Evolutionary conservation across 2,329 filamentous ascomycete species (phyloP).

Genomic region (Knufia petricola): DNA sequence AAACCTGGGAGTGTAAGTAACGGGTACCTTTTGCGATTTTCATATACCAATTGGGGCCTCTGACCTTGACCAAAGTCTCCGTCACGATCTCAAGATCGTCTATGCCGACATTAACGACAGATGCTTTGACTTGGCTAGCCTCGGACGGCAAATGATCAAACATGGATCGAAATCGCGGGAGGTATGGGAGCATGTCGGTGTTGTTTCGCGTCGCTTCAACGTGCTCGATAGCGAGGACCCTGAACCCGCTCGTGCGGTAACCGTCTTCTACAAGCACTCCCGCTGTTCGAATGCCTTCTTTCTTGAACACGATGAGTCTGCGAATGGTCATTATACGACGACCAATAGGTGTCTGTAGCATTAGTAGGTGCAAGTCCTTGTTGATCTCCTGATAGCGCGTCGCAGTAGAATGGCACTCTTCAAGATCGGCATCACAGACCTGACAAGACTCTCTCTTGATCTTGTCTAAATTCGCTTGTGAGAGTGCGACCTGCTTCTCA

Average conservation of each 20-base stretch:
- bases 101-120: slow-evolving; percentile 60
- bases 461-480: slow-evolving; percentile 83
- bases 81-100: slow-evolving; percentile 79
- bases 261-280: slow-evolving; percentile 74
- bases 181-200: slow-evolving; percentile 78
- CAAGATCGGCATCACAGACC: slow-evolving; percentile 71
- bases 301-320: slow-evolving; percentile 72
- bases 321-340: slow-evolving; percentile 67
- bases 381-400: slow-evolving; percentile 75
- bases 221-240: slow-evolving; percentile 68
- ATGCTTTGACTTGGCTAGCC: slow-evolving; percentile 58
- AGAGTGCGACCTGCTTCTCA: slow-evolving; percentile 85
- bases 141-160: slow-evolving; percentile 59
- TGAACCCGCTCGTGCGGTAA: slow-evolving; percentile 41
- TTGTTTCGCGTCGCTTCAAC: slow-evolving; percentile 60
- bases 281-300: slow-evolving; percentile 69
- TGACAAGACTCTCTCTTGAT: slow-evolving; percentile 77
- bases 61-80: slow-evolving; percentile 49
- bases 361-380: slow-evolving; percentile 63
- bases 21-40: slow-evolving; percentile 41
- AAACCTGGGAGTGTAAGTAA: slow-evolving; percentile 23
- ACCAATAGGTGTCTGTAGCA: slow-evolving; percentile 73
- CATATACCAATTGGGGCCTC: slow-evolving; percentile 38
- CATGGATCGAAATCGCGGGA: slow-evolving; percentile 58
- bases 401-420: slow-evolving; percentile 69